Evolutionary conservation across 345 rosid genomes (phyloP).

Genomic region (Turnera subulata): DNA sequence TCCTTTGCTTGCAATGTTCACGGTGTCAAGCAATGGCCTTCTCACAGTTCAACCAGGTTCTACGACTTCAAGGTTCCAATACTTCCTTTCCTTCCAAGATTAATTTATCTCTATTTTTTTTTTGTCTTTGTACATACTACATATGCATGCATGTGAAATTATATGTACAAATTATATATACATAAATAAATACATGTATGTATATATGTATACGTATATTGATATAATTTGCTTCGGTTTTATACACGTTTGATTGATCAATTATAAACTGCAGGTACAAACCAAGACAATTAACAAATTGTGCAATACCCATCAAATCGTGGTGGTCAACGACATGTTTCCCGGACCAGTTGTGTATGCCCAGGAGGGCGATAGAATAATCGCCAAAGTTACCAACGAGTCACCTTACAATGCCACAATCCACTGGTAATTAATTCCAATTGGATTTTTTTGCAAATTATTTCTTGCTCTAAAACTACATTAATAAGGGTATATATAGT

Average conservation of each 20-base stretch:
- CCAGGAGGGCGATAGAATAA: constrained; percentile 65
- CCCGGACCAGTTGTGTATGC: constrained; percentile 78
- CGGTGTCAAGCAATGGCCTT: constrained; percentile 22
- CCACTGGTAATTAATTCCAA: constrained; percentile 48
- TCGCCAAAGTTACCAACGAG: constrained; percentile 62
- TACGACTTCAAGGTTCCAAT: constrained; percentile 62
- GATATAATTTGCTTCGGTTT: neutral
- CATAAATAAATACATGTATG: neutral
- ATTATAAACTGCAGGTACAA: constrained; percentile 42
- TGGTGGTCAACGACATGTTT: constrained; percentile 56
- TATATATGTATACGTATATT: too few species aligned
- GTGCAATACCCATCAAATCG: constrained; percentile 61
- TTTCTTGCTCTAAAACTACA: neutral
- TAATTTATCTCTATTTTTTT: neutral
- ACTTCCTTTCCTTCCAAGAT: neutral
- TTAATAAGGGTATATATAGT: neutral
- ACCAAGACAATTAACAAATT: constrained; percentile 51
- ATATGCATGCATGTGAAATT: too few species aligned
- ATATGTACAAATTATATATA: too few species aligned
- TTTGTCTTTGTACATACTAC: too few species aligned
- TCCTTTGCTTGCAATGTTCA: constrained; percentile 29
- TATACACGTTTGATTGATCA: neutral
- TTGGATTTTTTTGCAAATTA: too few species aligned
- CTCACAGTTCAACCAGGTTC: constrained; percentile 51
- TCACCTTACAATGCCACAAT: constrained; percentile 74